A percentile compares a stretch with the other conserved stretches of the same genome.
phyloP scores from a whole-genome alignment of 2,329 filamentous ascomycete species.

The Hymenoscyphus albidus region DNA sequence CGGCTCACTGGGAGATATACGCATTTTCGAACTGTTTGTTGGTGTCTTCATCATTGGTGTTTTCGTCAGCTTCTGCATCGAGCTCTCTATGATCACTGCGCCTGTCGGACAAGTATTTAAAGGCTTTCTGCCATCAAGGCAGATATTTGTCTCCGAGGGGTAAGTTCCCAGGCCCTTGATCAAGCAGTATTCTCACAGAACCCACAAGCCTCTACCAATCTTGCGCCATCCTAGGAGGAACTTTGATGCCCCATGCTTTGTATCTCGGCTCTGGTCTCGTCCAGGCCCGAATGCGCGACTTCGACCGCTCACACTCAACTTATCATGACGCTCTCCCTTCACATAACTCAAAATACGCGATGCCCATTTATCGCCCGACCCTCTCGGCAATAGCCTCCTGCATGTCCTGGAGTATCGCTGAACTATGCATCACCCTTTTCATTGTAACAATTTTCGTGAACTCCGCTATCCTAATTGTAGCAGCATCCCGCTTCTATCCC shows the following conservation, averaged over 20 bases:
- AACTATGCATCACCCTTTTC: conserved; percentile 68
- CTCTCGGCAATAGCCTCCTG: conserved; percentile 66
- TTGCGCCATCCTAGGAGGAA: conserved; percentile 72
- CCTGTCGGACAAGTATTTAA: conserved; percentile 47
- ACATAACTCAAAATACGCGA: conserved; percentile 30
- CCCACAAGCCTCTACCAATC: conserved; percentile 56
- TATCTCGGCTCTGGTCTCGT: conserved; percentile 68
- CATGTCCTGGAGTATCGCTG: conserved; percentile 66
- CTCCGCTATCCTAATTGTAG: conserved; percentile 74
- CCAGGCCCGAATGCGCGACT: conserved; percentile 60
- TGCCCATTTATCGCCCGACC: conserved; percentile 64
- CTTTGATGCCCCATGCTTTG: conserved; percentile 66
- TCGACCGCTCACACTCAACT: conserved; percentile 54
- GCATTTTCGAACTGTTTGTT: conserved; percentile 60
- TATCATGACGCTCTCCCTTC: conserved; percentile 33
- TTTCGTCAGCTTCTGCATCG: conserved; percentile 64
- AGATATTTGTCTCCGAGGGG: background rate
- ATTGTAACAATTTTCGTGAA: conserved; percentile 82
- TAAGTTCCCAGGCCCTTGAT: conserved; percentile 24
- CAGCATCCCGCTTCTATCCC: conserved; percentile 68
- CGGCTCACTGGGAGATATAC: conserved; percentile 52
- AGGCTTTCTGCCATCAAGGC: background rate
- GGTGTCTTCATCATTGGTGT: conserved; percentile 59
- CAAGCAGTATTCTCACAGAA: conserved; percentile 39
- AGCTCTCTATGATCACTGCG: conserved; percentile 57